A percentile compares a stretch with the other conserved stretches of the same genome.
Evolutionary conservation across 2,329 filamentous ascomycete species (phyloP).

Genomic region (Ascocoryne sarcoides): DNA sequence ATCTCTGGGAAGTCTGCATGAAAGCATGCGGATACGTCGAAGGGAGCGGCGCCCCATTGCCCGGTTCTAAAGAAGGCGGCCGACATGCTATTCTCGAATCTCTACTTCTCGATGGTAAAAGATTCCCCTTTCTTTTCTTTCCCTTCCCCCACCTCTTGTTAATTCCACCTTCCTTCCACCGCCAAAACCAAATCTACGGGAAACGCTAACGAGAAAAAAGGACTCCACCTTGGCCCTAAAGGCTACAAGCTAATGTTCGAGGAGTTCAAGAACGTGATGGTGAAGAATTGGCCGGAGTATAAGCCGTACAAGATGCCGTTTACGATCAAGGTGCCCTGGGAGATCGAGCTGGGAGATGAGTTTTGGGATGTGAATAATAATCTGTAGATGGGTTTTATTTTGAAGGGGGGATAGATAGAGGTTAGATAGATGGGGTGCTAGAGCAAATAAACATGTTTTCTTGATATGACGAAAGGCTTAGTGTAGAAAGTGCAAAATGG

Average conservation of each 20-base stretch:
- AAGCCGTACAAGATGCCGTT: slow-evolving; percentile 18
- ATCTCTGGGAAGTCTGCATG: slow-evolving; percentile 75
- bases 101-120: slow-evolving; percentile 17
- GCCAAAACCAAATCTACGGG: too few species aligned
- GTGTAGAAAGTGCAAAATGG: too few species aligned
- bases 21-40: slow-evolving; percentile 39
- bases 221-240: slow-evolving; percentile 16
- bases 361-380: slow-evolving; percentile 16
- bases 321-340: slow-evolving; percentile 15
- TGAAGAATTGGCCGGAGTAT: slow-evolving; percentile 18
- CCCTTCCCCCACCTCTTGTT: too few species aligned
- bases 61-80: slow-evolving; percentile 11
- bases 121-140: neutral
- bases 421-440: too few species aligned
- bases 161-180: too few species aligned
- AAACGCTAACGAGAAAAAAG: too few species aligned
- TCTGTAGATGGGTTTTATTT: neutral
- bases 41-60: slow-evolving; percentile 6
- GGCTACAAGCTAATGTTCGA: slow-evolving; percentile 21
- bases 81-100: slow-evolving; percentile 13
- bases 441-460: too few species aligned
- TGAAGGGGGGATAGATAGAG: neutral
- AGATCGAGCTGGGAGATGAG: slow-evolving; percentile 11
- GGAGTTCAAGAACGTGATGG: slow-evolving; percentile 14
- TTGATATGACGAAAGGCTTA: too few species aligned